Base-by-base conservation (phyloP, 2,329 filamentous ascomycete species). In the Magnaporthiopsis incrustans region DNA sequence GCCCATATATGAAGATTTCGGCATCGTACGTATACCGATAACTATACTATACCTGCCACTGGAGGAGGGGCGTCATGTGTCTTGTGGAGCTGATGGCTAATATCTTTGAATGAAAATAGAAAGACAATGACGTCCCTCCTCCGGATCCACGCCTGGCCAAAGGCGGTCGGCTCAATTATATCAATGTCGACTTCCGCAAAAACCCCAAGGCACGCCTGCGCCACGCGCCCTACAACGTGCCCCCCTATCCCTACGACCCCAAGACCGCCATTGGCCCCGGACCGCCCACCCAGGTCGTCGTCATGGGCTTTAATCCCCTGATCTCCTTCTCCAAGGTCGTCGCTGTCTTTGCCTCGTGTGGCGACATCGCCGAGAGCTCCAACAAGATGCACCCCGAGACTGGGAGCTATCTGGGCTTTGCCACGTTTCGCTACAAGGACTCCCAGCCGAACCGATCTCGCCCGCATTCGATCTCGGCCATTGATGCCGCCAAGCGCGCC, bases 371-470 rank as follows among this genome's bases (percentile, higher is more conserved):
- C 59, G 90, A 93, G 72, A 89, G 96, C 70, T 92, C 91, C 72
- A 97, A 97, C 73, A 94, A 96, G 74, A 94, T 96, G 71, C 92
- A 99, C 75, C 95, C 95, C 11, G 89, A 93, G 65, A 98, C 93
- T 15, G 95, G 95, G 25, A 95, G 91, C 72, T 96, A 96, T 73
- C 83, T 99, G 15, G 95, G 95, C 15, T 93, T 99, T 73, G 96
- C 91, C 68, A 91, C 92, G 22, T 92, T 99, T 72, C 88, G 89
- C 65, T 99, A 96, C 75, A 88, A 89, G 71, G 94, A 98, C 73
- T 79, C 82, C 2, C 83, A 85, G 78, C 75, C 77, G 63, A 73
- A 78, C 79, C 68, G 81, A 76, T 69, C 81, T 78, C 71, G 86
- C 77, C 70, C 79, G 69, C 71, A 78, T 1, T 77, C 83, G 2